A percentile compares a stretch with the other conserved stretches of the same genome.
Conservation (phyloP, 1,284 basidiomycete species). For the Caloboletus inedulis region DNA sequence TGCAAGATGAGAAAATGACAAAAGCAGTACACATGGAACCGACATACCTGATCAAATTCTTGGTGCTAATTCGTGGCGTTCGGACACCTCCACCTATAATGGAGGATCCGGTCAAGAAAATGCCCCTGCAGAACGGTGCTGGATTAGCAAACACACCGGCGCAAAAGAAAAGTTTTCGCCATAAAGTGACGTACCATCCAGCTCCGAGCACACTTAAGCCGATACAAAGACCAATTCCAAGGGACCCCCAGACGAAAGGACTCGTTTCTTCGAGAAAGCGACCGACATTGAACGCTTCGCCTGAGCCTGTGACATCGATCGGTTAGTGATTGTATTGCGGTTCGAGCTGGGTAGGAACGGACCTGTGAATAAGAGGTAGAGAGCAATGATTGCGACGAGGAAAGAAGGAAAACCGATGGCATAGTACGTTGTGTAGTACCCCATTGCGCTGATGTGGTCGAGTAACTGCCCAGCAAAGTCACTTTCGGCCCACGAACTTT, state of each 20-base stretch:
- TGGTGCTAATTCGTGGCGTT: conserved; percentile 92
- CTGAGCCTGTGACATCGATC: conserved; percentile 56
- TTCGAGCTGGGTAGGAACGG: conserved; percentile 10
- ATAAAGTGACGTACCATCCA: conserved; percentile 71
- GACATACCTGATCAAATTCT: conserved; percentile 90
- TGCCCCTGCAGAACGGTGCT: conserved; percentile 66
- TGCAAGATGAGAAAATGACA: not conserved
- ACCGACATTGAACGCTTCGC: conserved; percentile 90
- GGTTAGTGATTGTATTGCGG: not conserved
- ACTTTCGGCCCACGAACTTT: not conserved
- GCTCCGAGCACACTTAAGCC: conserved; percentile 93
- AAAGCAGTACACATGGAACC: not conserved
- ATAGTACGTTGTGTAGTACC: conserved; percentile 52
- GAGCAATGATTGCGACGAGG: conserved; percentile 59
- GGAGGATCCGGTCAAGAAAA: conserved; percentile 93
- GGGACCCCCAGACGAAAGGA: conserved; percentile 91
- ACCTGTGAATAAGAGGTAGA: conserved; percentile 90
- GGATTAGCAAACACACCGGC: conserved; percentile 7
- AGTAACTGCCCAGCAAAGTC: conserved; percentile 21
- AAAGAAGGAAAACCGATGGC: conserved; percentile 67
- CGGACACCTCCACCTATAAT: conserved; percentile 96
- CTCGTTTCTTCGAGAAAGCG: conserved; percentile 90
- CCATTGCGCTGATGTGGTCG: conserved; percentile 34
- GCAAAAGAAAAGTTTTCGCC: not conserved
- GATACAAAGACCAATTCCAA: conserved; percentile 91